Evolutionary conservation across 83 land plant genomes (phyloP).

Genomic region (Picea mariana): DNA sequence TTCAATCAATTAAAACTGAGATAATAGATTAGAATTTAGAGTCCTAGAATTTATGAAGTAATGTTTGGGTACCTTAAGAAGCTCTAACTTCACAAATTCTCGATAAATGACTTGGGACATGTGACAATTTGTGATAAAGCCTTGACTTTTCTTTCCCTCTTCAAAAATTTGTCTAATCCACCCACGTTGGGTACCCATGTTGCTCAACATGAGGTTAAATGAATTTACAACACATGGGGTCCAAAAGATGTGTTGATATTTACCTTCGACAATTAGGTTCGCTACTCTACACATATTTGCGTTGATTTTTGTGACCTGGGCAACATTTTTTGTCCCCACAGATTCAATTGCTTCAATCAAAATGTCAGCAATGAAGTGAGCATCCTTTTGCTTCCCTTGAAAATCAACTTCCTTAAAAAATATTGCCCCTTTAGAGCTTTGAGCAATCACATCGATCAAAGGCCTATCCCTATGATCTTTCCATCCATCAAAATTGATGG

Average conservation of each 20-base stretch:
- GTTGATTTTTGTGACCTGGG: not conserved
- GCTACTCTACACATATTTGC: not conserved
- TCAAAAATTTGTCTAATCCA: no score
- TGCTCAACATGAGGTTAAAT: no score
- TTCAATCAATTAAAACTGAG: no score
- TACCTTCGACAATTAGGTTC: not conserved
- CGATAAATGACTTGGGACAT: no score
- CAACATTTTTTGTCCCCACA: not conserved
- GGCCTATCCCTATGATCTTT: not conserved
- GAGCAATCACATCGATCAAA: not conserved
- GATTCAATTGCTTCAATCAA: not conserved
- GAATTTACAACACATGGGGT: not conserved
- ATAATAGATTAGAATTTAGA: no score
- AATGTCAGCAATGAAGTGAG: not conserved
- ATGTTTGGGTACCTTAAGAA: no score
- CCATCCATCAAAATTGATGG: not conserved
- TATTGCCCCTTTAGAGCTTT: not conserved
- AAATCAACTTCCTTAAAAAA: not conserved
- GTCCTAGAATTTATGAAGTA: no score
- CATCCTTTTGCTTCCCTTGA: not conserved
- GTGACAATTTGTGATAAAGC: no score
- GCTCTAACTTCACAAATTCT: no score
- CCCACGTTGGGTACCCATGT: no score
- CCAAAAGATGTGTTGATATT: not conserved
- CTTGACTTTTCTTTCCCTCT: no score